Base-by-base conservation (phyloP, 768 basidiomycete genomes). In the Lentinula sp. region DNA sequence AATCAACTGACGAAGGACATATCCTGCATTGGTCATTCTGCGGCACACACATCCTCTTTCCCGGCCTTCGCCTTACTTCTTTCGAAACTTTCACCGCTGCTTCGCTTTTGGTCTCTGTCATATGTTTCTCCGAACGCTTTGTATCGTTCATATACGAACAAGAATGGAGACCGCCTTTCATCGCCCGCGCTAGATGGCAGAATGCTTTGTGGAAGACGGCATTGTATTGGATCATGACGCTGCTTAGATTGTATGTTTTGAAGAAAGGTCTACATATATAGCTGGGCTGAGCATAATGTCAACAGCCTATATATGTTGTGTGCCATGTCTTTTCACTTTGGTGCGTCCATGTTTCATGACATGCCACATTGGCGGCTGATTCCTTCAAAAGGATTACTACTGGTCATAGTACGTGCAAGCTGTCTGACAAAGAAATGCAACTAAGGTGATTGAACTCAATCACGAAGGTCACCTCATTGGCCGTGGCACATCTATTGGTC, bases 221-320 rank as follows among this genome's bases (percentile, higher is more conserved):
- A 11, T 58, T 88, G 43, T 88, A 87, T 68, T 83, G 82, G 73
- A 52, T 80, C 15, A 79, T 80, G n/a, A 85, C 82, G 0, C 73
- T 83, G 53, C 69, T 85, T 31, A 75, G 88, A 75, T 69, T 91
- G 89, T 89, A 68, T 70, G 86, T 23, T 28, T 31, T 54, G 28
- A 21, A 43, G 52, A 21, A 28, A 35, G 9, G 23, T 16, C 13
- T 5, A 28, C 2, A 43, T 7, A 49, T 5, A 15, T 28, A 28
- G 21, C 1, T 16, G n/a, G 13, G 23, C 39, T n/a, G 60, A 64
- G 61, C n/a, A 9, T 13, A 52, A 56, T 34, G 9, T 57, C 28
- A 28, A 28, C 28, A 89, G 88, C 59, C 71, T 81, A 62, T 90
- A 89, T 67, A 89, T 91, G 87, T 78, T 91, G 15, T 75, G 86